Conservation (phyloP, 2,329 filamentous ascomycete species). For the Boeremia lycopersici region DNA sequence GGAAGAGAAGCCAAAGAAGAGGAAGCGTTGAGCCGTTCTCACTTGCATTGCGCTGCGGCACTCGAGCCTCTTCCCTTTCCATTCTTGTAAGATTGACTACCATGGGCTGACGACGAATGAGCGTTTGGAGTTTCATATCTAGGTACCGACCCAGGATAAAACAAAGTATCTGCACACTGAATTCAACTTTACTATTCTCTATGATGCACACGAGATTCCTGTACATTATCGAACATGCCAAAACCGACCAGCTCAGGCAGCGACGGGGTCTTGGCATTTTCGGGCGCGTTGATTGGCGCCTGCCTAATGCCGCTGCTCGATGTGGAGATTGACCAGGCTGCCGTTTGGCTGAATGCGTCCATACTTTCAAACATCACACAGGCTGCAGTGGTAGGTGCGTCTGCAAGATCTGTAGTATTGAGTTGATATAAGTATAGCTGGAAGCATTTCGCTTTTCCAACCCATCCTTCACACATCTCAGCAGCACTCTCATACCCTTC, state of each 20-base stretch:
- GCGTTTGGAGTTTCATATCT: slow-evolving; percentile 14
- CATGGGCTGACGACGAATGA: not conserved
- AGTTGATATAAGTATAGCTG: slow-evolving; percentile 1
- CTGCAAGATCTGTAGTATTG: not conserved
- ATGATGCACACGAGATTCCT: too few relatives aligned
- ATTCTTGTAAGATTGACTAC: slow-evolving; percentile 14
- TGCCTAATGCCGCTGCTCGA: slow-evolving; percentile 4
- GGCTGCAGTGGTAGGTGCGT: slow-evolving; percentile 2
- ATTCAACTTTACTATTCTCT: not conserved
- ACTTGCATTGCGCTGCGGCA: not conserved
- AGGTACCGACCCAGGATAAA: not conserved
- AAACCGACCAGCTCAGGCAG: too few relatives aligned
- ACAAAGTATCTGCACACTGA: not conserved
- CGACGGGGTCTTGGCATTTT: not conserved
- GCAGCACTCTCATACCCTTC: not conserved
- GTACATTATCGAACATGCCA: too few relatives aligned
- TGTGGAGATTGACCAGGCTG: slow-evolving; percentile 8
- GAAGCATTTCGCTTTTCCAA: not conserved
- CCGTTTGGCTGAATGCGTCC: not conserved
- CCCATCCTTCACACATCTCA: not conserved
- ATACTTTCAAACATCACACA: not conserved
- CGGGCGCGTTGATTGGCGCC: slow-evolving; percentile 2
- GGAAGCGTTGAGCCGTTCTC: slow-evolving; percentile 62
- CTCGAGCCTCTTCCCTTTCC: not conserved
- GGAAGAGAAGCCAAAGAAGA: slow-evolving; percentile 64